A percentile compares a stretch with the other conserved stretches of the same genome.
Conservation (phyloP, 176 grass and related monocot genomes). For the Avena eriantha region DNA sequence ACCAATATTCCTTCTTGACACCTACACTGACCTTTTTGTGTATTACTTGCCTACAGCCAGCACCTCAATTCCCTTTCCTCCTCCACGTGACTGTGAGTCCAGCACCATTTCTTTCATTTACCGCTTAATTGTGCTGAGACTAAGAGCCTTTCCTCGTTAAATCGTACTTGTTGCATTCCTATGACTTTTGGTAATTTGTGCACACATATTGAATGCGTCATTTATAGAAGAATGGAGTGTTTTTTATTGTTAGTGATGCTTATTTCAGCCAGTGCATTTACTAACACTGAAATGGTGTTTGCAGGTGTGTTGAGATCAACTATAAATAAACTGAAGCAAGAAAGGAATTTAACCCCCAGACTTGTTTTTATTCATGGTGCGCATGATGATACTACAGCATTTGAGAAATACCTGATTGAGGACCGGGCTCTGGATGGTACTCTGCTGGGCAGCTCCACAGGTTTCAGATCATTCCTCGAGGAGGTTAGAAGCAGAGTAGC, state of each 20-base stretch:
- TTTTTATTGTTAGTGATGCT: background rate
- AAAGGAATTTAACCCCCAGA: constrained; percentile 80
- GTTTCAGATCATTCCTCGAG: constrained; percentile 60
- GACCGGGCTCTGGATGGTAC: constrained; percentile 67
- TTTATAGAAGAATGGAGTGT: constrained; percentile 1
- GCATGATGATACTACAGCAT: constrained; percentile 64
- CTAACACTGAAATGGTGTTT: constrained; percentile 31
- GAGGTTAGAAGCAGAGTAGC: constrained; percentile 50
- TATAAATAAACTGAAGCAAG: constrained; percentile 78
- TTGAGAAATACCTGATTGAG: constrained; percentile 87
- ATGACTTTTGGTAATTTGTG: background rate
- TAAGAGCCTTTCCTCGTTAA: background rate
- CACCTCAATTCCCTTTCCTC: constrained; percentile 75
- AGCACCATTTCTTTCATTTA: constrained; percentile 20
- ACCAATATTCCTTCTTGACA: constrained; percentile 91
- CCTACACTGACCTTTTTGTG: constrained; percentile 78
- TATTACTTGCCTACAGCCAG: constrained; percentile 80
- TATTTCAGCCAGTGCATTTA: background rate
- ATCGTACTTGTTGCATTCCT: background rate
- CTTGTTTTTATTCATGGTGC: constrained; percentile 76
- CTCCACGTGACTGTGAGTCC: constrained; percentile 79
- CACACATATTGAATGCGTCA: background rate
- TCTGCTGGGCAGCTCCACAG: constrained; percentile 30
- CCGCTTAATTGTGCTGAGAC: constrained; percentile 4
- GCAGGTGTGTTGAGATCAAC: constrained; percentile 75